Evolutionary conservation across 2,329 filamentous ascomycete species (phyloP).

Genomic region (Colletotrichum noveboracense): DNA sequence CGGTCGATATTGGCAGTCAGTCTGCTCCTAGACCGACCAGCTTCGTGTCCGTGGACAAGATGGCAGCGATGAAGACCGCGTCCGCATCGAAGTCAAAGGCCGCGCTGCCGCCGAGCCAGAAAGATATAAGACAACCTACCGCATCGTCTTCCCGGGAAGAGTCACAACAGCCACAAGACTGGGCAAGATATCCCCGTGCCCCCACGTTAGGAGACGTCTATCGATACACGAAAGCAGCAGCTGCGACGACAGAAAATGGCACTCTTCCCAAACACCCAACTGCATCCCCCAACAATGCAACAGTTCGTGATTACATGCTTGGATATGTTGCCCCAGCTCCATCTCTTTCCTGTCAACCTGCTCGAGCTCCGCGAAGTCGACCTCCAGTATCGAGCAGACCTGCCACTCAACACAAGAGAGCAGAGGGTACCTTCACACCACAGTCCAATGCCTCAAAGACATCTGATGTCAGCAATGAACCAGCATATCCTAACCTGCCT

Average conservation of each 20-base stretch:
- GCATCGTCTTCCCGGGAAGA: neutral
- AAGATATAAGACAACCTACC: neutral
- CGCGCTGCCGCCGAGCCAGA: neutral
- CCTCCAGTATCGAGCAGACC: neutral
- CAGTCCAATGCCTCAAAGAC: neutral
- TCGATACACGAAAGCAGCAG: neutral
- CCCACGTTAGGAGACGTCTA: fast-evolving
- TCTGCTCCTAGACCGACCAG: neutral
- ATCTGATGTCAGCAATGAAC: neutral
- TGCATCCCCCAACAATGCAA: no score
- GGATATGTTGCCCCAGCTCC: no score
- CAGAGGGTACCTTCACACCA: neutral
- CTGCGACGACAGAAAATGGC: neutral
- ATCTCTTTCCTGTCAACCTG: no score
- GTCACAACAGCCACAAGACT: neutral
- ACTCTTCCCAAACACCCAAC: no score
- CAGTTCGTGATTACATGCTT: no score
- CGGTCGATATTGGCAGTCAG: fast-evolving
- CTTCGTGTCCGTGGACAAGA: neutral
- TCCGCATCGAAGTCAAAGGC: neutral
- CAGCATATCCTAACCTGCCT: neutral
- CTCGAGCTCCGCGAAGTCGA: neutral
- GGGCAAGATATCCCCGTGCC: neutral
- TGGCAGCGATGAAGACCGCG: neutral
- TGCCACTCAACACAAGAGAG: neutral